phyloP scores from a whole-genome alignment of 371 early-diverging fungal genomes.

The Mucor irregularis region DNA sequence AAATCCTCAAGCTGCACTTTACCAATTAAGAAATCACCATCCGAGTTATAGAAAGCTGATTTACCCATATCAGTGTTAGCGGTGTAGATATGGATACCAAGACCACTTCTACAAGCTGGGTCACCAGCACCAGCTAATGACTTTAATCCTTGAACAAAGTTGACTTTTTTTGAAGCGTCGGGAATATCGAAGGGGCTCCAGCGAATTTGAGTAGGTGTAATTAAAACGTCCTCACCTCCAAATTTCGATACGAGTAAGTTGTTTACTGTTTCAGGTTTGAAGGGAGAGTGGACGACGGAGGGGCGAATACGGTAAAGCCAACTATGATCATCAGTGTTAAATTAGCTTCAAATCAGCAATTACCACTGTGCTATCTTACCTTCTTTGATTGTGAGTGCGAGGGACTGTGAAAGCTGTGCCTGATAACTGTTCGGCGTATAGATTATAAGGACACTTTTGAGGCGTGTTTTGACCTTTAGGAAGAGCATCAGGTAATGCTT shows the following conservation, averaged over 20 bases:
- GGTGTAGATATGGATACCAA: constrained; percentile 85
- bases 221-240: constrained; percentile 45
- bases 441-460: constrained; percentile 85
- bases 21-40: constrained; percentile 93
- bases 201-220: constrained; percentile 88
- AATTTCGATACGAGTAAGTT: constrained; percentile 60
- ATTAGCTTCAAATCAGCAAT: background rate
- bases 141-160: constrained; percentile 86
- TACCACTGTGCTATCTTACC: constrained; percentile 39
- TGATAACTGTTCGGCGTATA: constrained; percentile 95
- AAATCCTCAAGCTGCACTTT: constrained; percentile 4
- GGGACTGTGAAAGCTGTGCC: constrained; percentile 95
- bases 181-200: constrained; percentile 93
- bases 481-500: constrained; percentile 85
- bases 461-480: constrained; percentile 95
- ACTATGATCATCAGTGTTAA: constrained; percentile 31
- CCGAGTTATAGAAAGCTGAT: constrained; percentile 84
- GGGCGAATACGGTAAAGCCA: constrained; percentile 98
- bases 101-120: constrained; percentile 73
- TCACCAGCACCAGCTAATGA: constrained; percentile 92
- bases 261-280: constrained; percentile 37
- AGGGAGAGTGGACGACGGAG: constrained; percentile 87
- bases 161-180: constrained; percentile 37
- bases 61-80: constrained; percentile 79
- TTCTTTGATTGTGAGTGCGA: constrained; percentile 81